Base-by-base conservation (phyloP, 1,284 basidiomycete species). In the Somion occarium region DNA sequence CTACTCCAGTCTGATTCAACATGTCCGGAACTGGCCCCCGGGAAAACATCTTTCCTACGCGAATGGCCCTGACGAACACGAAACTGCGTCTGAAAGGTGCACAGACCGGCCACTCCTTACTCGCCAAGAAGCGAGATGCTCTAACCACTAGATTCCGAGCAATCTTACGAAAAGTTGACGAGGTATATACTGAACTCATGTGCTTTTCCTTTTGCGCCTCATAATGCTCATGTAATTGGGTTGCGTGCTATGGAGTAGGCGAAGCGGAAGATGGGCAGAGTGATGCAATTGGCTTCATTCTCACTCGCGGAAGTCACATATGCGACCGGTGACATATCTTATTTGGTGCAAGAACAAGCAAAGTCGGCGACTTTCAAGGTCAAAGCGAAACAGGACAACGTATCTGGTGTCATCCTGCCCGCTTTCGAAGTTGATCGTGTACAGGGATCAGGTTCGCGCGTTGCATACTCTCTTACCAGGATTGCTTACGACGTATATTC, bases 251-350 rank as follows among this genome's bases (percentile, higher is more conserved):
- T 41, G 25, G 25, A 48, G 20, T 58, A 95, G 92, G 96, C 97
- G 15, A 99, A 99, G 71, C 85, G 94, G 54, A 94, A 98, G 75
- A 99, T 99, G 97, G 97, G 97, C 38, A 80, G 89, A 57, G 95
- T 99, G 25, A 97, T 99, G 85, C 97, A 99, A 69, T 78, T 97
- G 47, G 97, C 97, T 15, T 97, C 95, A 43, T 98, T 99, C 79
- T 96, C 93, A 39, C 87, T 99, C 70, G 97, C 97, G 1, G 97
- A 99, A 69, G 97, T 99, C 55, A 94, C 93, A 24, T 99, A 99
- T 72, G 86, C 94, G 30, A 97, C 96, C 3, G 94, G 94, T 56
- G 96, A 99, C 65, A 98, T 99, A 62, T 85, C 91, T 25, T 99
- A 98, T 72, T 88, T 96, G 58, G 86, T 94, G 9, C 91, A 93